A percentile compares a stretch with the other conserved stretches of the same genome.
These are phyloP conservation scores for Populus hybrid DNA, from an alignment of 441 rosid genomes.

Conservation along the genomic window DNA sequence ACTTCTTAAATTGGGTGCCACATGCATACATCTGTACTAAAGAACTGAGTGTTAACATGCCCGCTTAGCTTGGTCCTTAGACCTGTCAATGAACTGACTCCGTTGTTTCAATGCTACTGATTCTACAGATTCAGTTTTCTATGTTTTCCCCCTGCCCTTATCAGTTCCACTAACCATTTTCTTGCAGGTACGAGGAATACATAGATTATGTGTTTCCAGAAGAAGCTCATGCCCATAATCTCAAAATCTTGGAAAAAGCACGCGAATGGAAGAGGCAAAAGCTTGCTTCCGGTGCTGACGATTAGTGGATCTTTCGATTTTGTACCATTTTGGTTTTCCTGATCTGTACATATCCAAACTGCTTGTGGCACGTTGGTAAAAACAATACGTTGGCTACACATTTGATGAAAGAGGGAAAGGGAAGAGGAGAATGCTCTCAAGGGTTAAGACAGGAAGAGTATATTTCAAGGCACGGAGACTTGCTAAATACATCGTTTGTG, in stretches of 20 bases:
- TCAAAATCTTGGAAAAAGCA: constrained; percentile 86
- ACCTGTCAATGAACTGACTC: not conserved
- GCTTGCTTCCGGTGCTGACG: constrained; percentile 41
- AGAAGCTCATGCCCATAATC: constrained; percentile 70
- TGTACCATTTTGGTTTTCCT: not conserved
- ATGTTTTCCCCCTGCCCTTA: not conserved
- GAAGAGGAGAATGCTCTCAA: not conserved
- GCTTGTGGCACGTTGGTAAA: not conserved
- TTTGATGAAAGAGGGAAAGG: not conserved
- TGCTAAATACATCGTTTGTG: not conserved
- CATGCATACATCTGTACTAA: not conserved
- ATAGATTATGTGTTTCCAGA: constrained; percentile 82
- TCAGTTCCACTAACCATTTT: not conserved
- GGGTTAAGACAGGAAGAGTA: not conserved
- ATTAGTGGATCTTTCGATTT: constrained; percentile 17
- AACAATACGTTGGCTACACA: not conserved
- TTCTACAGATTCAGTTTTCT: not conserved
- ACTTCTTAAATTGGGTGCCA: not conserved
- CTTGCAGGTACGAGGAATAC: constrained; percentile 70
- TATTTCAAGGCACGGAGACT: too few species aligned
- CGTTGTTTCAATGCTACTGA: not conserved
- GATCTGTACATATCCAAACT: constrained; percentile 4
- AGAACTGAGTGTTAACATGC: not conserved
- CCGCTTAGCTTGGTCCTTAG: not conserved
- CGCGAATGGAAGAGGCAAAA: constrained; percentile 81